A percentile compares a stretch with the other conserved stretches of the same genome.
phyloP scores from a whole-genome alignment of 169 alveolate species.

The Plasmodium vivax region DNA sequence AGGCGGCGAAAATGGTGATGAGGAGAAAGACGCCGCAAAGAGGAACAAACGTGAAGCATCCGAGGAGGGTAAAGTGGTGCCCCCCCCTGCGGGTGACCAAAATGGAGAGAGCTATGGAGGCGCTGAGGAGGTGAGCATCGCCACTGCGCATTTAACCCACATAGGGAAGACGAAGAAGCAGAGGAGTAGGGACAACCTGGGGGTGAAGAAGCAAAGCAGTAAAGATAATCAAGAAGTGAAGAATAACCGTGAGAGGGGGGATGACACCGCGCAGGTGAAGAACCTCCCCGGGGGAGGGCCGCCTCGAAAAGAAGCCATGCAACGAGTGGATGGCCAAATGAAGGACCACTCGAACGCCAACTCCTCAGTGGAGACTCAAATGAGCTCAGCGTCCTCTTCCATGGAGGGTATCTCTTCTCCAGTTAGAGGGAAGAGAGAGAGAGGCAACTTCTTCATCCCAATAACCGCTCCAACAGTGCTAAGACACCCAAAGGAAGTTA shows the following conservation, averaged over 20 bases:
- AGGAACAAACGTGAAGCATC: background rate
- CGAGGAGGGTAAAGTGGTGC: background rate
- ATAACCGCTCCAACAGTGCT: background rate
- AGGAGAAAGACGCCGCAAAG: background rate
- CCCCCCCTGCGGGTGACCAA: background rate
- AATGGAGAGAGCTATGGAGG: background rate
- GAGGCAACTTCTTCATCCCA: background rate
- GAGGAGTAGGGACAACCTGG: background rate
- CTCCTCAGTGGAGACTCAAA: background rate
- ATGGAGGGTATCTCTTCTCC: background rate
- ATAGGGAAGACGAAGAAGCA: background rate
- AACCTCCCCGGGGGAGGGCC: background rate
- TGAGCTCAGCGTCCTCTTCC: background rate
- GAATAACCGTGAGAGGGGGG: background rate
- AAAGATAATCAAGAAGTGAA: background rate
- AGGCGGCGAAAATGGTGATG: background rate
- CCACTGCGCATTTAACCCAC: background rate
- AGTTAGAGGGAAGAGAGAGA: background rate
- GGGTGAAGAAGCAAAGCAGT: background rate
- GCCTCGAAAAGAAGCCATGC: background rate
- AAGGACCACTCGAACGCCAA: background rate
- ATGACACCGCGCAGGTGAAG: background rate
- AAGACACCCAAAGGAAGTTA: constrained; percentile 8
- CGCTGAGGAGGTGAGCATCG: background rate
- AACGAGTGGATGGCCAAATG: background rate